Percentiles rank a stretch among this genome's conserved stretches.
Evolutionary conservation across 2,329 filamentous ascomycete species (phyloP).

Genomic region (Zymoseptoria tritici): DNA sequence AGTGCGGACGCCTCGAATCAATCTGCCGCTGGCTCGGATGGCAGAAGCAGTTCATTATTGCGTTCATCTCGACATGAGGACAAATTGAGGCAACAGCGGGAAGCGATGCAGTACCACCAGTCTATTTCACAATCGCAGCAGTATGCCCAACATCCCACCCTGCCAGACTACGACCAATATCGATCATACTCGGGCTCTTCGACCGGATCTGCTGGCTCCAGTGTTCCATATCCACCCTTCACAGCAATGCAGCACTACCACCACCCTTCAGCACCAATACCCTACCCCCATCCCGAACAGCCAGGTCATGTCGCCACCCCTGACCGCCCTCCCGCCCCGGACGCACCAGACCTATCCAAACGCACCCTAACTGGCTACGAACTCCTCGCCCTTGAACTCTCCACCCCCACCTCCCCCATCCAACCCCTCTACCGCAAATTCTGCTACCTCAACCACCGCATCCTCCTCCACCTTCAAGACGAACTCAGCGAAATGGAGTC

Average conservation of each 20-base stretch:
- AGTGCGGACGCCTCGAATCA: slow-evolving; percentile 8
- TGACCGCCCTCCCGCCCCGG: slow-evolving; percentile 23
- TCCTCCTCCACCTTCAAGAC: slow-evolving; percentile 77
- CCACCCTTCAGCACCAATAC: slow-evolving; percentile 14
- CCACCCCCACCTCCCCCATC: slow-evolving; percentile 19
- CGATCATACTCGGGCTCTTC: slow-evolving; percentile 23
- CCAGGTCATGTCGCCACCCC: slow-evolving; percentile 7
- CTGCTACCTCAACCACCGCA: slow-evolving; percentile 69
- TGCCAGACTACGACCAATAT: slow-evolving; percentile 18
- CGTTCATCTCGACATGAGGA: slow-evolving; percentile 14
- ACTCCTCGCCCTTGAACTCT: slow-evolving; percentile 51
- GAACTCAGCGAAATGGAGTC: slow-evolving; percentile 76
- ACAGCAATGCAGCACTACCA: slow-evolving; percentile 25
- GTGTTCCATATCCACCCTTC: slow-evolving; percentile 20
- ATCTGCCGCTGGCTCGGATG: slow-evolving; percentile 7
- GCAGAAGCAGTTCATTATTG: slow-evolving; percentile 13
- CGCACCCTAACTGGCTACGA: slow-evolving; percentile 50
- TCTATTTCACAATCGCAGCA: slow-evolving; percentile 19
- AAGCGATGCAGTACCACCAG: slow-evolving; percentile 14
- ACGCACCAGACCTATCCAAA: slow-evolving; percentile 25
- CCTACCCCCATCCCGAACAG: slow-evolving; percentile 8
- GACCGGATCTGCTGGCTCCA: slow-evolving; percentile 14
- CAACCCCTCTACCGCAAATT: slow-evolving; percentile 75
- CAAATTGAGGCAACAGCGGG: slow-evolving; percentile 17
- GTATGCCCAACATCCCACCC: slow-evolving; percentile 14